phyloP scores from a whole-genome alignment of 805 yeast genomes.

The Candida namnaoensis region DNA sequence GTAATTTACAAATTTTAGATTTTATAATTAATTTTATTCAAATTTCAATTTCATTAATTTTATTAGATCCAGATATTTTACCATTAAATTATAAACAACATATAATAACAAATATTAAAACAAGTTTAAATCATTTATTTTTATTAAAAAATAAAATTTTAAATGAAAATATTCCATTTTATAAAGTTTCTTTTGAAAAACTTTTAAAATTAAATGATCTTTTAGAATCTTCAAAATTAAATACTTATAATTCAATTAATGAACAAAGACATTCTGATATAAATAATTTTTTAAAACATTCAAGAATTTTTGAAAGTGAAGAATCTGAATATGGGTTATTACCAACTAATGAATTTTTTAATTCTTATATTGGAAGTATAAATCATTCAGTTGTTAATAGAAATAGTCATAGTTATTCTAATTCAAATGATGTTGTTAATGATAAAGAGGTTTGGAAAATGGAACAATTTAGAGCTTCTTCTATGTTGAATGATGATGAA shows the following conservation, averaged over 20 bases:
- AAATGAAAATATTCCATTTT: conserved; percentile 12
- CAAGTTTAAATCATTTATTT: conserved; percentile 4
- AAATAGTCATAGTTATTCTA: too few relatives aligned
- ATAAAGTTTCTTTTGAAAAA: conserved; percentile 7
- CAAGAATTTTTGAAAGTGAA: conserved; percentile 8
- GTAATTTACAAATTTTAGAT: conserved; percentile 8
- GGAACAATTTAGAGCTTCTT: conserved; percentile 1
- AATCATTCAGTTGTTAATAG: too few relatives aligned
- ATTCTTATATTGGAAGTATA: conserved; percentile 8
- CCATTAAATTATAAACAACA: conserved; percentile 8
- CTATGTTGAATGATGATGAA: conserved; percentile 3
- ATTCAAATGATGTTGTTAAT: too few relatives aligned
- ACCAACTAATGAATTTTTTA: conserved; percentile 15
- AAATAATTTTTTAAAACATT: conserved; percentile 5
- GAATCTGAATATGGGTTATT: conserved; percentile 12
- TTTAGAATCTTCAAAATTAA: neutral
- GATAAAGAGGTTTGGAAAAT: conserved; percentile 2
- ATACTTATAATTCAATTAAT: neutral
- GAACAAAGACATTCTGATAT: neutral
- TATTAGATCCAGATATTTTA: conserved; percentile 6
- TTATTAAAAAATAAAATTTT: conserved; percentile 4
- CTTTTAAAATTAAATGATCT: neutral
- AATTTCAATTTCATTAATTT: conserved; percentile 5
- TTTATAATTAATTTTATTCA: conserved; percentile 1
- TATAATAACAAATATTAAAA: conserved; percentile 5